phyloP scores from a whole-genome alignment of 371 early-diverging fungal genomes.

The Circinella umbellata region DNA sequence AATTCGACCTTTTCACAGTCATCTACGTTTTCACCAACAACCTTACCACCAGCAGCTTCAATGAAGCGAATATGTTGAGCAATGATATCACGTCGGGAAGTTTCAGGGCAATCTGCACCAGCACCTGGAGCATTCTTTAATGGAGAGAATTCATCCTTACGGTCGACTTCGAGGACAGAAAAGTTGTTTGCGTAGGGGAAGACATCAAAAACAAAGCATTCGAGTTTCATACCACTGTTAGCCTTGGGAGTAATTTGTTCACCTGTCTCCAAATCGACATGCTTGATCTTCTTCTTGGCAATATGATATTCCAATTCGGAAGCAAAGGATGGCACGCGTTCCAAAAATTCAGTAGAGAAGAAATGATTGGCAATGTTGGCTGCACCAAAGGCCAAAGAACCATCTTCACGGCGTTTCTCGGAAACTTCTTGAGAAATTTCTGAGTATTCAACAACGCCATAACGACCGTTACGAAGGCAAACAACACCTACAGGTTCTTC shows the following conservation, averaged over 20 bases:
- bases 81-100: slow-evolving; percentile 87
- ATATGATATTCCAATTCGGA: slow-evolving; percentile 90
- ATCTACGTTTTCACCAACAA: slow-evolving; percentile 57
- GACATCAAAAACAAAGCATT: slow-evolving; percentile 97
- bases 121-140: slow-evolving; percentile 96
- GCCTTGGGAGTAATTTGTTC: slow-evolving; percentile 73
- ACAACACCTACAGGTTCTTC: slow-evolving; percentile 95
- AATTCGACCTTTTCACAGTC: slow-evolving; percentile 60
- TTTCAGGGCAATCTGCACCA: slow-evolving; percentile 91
- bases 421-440: slow-evolving; percentile 86
- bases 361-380: slow-evolving; percentile 99
- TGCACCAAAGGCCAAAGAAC: slow-evolving; percentile 82
- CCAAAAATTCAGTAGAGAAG: slow-evolving; percentile 91
- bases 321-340: slow-evolving; percentile 83
- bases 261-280: slow-evolving; percentile 81
- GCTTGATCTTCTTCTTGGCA: slow-evolving; percentile 97
- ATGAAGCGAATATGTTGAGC: slow-evolving; percentile 86
- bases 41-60: slow-evolving; percentile 83
- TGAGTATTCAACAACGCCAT: slow-evolving; percentile 94
- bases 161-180: slow-evolving; percentile 91
- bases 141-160: slow-evolving; percentile 97
- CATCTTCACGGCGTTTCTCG: slow-evolving; percentile 65
- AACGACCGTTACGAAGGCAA: slow-evolving; percentile 82
- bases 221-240: slow-evolving; percentile 96
- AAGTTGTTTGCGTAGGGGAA: slow-evolving; percentile 87